phyloP scores from a whole-genome alignment of 2,329 filamentous ascomycete genomes.

The Claviceps digitariae region DNA sequence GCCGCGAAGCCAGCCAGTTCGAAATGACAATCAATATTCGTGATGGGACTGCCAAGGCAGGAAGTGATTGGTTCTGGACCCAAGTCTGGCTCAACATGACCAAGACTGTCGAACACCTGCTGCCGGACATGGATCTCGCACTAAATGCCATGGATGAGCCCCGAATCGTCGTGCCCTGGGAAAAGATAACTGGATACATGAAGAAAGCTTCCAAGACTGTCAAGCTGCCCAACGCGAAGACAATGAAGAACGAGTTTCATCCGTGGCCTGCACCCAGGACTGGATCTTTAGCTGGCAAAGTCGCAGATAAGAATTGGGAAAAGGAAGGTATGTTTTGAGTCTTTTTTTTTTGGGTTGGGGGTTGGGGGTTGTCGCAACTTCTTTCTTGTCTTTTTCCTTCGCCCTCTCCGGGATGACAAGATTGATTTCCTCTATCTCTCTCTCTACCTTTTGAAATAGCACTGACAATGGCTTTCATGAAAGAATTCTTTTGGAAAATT shows the following conservation, averaged over 20 bases:
- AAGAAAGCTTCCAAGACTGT: conserved; percentile 35
- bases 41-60: conserved; percentile 34
- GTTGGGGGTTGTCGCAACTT: neutral
- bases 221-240: conserved; percentile 27
- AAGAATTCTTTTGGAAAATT: conserved; percentile 44
- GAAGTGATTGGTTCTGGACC: conserved; percentile 45
- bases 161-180: conserved; percentile 48
- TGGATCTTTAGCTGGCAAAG: conserved; percentile 19
- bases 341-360: neutral
- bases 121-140: conserved; percentile 56
- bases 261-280: conserved; percentile 26
- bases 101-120: conserved; percentile 35
- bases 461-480: neutral
- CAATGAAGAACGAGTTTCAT: conserved; percentile 31
- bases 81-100: conserved; percentile 42
- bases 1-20: conserved; percentile 37
- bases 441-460: neutral
- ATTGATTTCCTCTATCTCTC: neutral
- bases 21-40: conserved; percentile 50
- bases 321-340: conserved; percentile 28
- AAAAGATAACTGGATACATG: conserved; percentile 43
- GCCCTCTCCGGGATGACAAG: neutral
- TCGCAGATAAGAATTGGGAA: conserved; percentile 35
- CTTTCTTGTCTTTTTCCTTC: neutral
- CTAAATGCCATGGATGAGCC: conserved; percentile 57